Percentiles rank a stretch among this genome's conserved stretches.
These are phyloP conservation scores for Citrus maxima DNA, from an alignment of 345 rosid species.

Conservation along the genomic window DNA sequence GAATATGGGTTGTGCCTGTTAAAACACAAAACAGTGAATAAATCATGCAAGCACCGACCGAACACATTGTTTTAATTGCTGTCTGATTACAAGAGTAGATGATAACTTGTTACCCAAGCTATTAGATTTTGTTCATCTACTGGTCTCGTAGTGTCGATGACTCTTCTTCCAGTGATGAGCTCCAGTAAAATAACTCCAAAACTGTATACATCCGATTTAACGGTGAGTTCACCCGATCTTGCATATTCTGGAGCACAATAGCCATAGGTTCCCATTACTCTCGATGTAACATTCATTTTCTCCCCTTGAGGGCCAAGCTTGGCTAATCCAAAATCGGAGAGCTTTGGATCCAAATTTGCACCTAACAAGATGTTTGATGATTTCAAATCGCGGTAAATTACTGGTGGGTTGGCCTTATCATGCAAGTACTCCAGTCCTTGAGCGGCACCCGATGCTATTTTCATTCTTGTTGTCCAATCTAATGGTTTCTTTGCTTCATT, in stretches of 20 bases:
- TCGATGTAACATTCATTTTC: slow-evolving; percentile 35
- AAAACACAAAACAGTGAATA: neutral
- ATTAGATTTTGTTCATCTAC: slow-evolving; percentile 68
- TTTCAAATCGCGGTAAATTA: slow-evolving; percentile 62
- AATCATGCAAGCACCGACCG: neutral
- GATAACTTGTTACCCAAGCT: slow-evolving; percentile 56
- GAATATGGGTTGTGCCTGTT: slow-evolving; percentile 70
- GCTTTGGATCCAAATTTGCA: slow-evolving; percentile 42
- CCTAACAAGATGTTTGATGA: slow-evolving; percentile 61
- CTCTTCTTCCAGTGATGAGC: slow-evolving; percentile 68
- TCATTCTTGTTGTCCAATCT: slow-evolving; percentile 61
- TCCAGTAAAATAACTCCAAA: slow-evolving; percentile 79
- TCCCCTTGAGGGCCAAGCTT: slow-evolving; percentile 46
- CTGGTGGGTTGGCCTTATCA: slow-evolving; percentile 44
- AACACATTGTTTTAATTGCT: neutral
- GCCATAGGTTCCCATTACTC: slow-evolving; percentile 75
- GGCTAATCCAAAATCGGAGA: slow-evolving; percentile 60
- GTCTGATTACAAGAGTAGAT: neutral
- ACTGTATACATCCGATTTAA: slow-evolving; percentile 71
- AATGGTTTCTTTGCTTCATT: slow-evolving; percentile 31
- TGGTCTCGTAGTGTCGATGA: slow-evolving; percentile 63
- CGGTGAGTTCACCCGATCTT: slow-evolving; percentile 47
- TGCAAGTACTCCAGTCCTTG: slow-evolving; percentile 72
- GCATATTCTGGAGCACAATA: slow-evolving; percentile 77
- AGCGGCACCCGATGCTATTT: slow-evolving; percentile 56